These are phyloP conservation scores for Mycena venus DNA, from an alignment of 768 basidiomycete species.

Conservation along the genomic window DNA sequence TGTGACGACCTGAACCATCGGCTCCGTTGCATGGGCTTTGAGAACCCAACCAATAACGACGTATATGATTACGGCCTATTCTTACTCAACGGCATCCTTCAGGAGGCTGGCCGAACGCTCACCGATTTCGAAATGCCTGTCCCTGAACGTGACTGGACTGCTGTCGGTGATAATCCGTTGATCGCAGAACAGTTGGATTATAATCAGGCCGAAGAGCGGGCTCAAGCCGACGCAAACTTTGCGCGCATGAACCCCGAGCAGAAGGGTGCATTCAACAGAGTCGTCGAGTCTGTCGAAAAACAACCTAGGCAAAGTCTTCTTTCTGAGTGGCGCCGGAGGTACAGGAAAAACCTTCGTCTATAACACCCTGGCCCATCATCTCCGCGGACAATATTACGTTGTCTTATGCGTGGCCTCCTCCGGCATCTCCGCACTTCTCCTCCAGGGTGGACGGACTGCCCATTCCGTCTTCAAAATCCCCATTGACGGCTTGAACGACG, in stretches of 20 bases:
- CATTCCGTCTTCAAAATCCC: slow-evolving; percentile 26
- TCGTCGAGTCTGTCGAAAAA: slow-evolving; percentile 6
- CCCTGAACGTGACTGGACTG: not conserved
- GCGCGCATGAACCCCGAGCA: slow-evolving; percentile 8
- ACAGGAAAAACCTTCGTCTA: slow-evolving; percentile 26
- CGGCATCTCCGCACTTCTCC: slow-evolving; percentile 2
- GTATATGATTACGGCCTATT: slow-evolving; percentile 22
- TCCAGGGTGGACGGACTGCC: slow-evolving; percentile 9
- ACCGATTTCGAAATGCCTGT: not conserved
- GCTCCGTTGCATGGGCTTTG: slow-evolving; percentile 5
- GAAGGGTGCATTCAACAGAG: not conserved
- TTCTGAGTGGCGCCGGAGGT: slow-evolving; percentile 21
- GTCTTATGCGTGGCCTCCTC: slow-evolving; percentile 21
- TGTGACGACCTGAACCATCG: slow-evolving; percentile 18
- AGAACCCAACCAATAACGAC: not conserved
- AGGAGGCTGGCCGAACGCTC: slow-evolving; percentile 9
- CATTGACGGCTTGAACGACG: no score
- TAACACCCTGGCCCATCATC: slow-evolving; percentile 6
- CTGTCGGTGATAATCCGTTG: not conserved
- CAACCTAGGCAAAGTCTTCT: slow-evolving; percentile 5
- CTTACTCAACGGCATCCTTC: slow-evolving; percentile 7
- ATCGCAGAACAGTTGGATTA: slow-evolving; percentile 14
- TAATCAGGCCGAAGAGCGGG: not conserved
- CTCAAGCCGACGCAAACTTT: not conserved
- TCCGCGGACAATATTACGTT: not conserved